A percentile compares a stretch with the other conserved stretches of the same genome.
Conservation (phyloP, 1,139 yeast species). For the Meyerozyma elateridarum region DNA sequence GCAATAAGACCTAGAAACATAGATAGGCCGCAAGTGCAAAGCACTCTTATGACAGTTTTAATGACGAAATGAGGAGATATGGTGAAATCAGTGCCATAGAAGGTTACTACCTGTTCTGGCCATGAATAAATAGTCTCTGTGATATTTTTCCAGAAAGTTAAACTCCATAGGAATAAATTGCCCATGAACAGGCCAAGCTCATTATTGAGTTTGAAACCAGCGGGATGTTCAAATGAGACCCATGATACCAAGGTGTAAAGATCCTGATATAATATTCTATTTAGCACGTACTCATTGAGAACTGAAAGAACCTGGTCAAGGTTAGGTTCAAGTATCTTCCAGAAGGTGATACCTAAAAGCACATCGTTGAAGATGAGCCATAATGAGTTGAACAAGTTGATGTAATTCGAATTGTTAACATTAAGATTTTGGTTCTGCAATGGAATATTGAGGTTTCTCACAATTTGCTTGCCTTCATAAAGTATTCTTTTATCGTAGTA, state of each 20-base stretch:
- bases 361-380: constrained; percentile 88
- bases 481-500: constrained; percentile 33
- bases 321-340: constrained; percentile 47
- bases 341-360: constrained; percentile 63
- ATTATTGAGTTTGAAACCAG: constrained; percentile 86
- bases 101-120: too few relatives aligned
- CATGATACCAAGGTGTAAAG: constrained; percentile 54
- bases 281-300: constrained; percentile 34
- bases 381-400: constrained; percentile 77
- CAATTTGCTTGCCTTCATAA: constrained; percentile 19
- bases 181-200: constrained; percentile 86
- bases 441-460: constrained; percentile 29
- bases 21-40: constrained; percentile 52
- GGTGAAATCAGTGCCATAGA: too few relatives aligned
- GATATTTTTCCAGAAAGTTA: constrained; percentile 65
- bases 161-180: constrained; percentile 80
- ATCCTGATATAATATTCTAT: constrained; percentile 25
- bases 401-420: constrained; percentile 65
- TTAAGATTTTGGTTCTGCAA: constrained; percentile 35
- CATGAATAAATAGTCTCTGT: too few relatives aligned
- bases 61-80: constrained; percentile 4
- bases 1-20: constrained; percentile 61
- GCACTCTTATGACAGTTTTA: constrained; percentile 13
- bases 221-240: constrained; percentile 81
- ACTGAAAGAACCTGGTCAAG: constrained; percentile 27